A percentile compares a stretch with the other conserved stretches of the same genome.
Evolutionary conservation across 805 yeast species (phyloP).

Genomic region (Starmerella bombicola): DNA sequence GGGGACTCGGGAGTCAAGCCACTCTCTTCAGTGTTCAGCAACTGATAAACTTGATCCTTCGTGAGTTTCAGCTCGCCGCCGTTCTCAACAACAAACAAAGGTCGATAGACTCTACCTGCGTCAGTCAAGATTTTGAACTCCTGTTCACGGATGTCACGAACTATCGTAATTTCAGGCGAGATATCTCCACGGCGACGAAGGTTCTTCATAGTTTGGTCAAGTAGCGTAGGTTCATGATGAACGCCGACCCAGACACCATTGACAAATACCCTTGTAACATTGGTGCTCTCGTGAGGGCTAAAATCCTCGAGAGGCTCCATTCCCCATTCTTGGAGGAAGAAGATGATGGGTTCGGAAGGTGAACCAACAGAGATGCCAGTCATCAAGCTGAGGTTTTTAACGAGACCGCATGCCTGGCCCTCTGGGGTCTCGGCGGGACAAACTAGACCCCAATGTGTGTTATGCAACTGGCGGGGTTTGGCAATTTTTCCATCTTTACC

Average conservation of each 20-base stretch:
- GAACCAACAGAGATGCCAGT: constrained; percentile 96
- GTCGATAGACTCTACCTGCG: constrained; percentile 97
- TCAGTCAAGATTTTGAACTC: constrained; percentile 94
- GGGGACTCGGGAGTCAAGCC: constrained; percentile 41
- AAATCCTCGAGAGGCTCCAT: constrained; percentile 95
- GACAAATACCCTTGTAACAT: constrained; percentile 86
- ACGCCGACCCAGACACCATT: constrained; percentile 99
- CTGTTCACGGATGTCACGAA: constrained; percentile 91
- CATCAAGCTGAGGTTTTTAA: constrained; percentile 90
- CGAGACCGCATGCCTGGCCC: constrained; percentile 99
- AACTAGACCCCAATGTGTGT: constrained; percentile 98
- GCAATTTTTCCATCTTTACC: constrained; percentile 99
- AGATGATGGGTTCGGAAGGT: constrained; percentile 87
- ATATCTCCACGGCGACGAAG: constrained; percentile 92
- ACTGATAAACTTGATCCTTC: constrained; percentile 68
- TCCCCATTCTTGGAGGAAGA: constrained; percentile 97
- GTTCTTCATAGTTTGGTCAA: constrained; percentile 80
- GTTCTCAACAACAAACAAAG: constrained; percentile 85
- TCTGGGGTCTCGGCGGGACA: constrained; percentile 99
- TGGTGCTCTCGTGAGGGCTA: constrained; percentile 81
- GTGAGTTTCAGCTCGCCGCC: constrained; percentile 71
- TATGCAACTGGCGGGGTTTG: constrained; percentile 96
- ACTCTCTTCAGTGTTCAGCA: constrained; percentile 43
- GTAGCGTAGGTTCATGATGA: constrained; percentile 87
- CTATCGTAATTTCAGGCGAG: constrained; percentile 89